phyloP scores from a whole-genome alignment of 129 eudicot species.

The Calendula officinalis region DNA sequence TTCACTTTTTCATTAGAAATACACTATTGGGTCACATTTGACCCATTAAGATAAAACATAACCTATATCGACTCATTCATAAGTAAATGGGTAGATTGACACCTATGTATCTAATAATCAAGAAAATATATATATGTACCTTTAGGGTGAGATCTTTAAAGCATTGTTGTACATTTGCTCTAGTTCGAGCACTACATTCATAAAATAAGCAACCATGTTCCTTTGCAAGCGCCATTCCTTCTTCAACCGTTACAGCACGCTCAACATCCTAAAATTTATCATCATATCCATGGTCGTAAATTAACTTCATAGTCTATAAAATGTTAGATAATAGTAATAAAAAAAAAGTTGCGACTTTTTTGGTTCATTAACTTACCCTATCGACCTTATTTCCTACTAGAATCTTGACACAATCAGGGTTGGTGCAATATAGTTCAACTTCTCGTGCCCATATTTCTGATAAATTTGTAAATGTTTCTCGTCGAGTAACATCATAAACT shows the following conservation, averaged over 20 bases:
- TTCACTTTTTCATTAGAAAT: too few species aligned
- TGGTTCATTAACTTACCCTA: conserved; percentile 50
- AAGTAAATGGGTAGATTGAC: too few species aligned
- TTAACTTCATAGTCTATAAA: neutral
- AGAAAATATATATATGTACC: conserved; percentile 35
- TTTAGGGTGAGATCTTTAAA: conserved; percentile 72
- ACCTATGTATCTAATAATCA: neutral
- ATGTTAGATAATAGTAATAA: neutral
- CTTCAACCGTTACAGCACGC: conserved; percentile 76
- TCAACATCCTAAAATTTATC: conserved; percentile 65
- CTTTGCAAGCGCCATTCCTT: conserved; percentile 75
- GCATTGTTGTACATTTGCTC: conserved; percentile 74
- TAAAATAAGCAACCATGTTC: conserved; percentile 61
- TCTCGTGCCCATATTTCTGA: conserved; percentile 78
- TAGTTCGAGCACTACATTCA: conserved; percentile 89
- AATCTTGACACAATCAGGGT: conserved; percentile 79
- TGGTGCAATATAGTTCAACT: conserved; percentile 67
- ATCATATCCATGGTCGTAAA: neutral
- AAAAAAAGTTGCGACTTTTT: neutral
- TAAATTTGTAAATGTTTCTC: conserved; percentile 73
- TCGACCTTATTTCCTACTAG: conserved; percentile 91
- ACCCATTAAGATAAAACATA: too few species aligned
- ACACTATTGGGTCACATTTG: too few species aligned
- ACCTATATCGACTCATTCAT: too few species aligned
- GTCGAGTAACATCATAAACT: conserved; percentile 81